Evolutionary conservation across 768 basidiomycete species (phyloP).

Genomic region (Mycena galericulata): DNA sequence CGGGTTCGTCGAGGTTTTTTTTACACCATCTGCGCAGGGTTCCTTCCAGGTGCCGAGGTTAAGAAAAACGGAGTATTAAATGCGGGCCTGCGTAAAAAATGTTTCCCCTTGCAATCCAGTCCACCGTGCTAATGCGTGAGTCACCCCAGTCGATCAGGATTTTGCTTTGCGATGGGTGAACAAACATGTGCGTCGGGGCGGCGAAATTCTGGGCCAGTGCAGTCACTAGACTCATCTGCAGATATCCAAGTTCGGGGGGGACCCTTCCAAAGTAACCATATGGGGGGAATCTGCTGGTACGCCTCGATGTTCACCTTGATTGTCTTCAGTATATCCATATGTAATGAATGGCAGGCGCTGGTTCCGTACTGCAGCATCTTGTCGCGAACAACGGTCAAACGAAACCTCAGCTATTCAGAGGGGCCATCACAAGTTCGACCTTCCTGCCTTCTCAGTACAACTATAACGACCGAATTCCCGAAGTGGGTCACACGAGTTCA

Average conservation of each 20-base stretch:
- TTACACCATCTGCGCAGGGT: slow-evolving; percentile 33
- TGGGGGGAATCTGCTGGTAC: slow-evolving; percentile 44
- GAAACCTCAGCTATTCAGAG: slow-evolving; percentile 23
- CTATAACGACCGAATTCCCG: slow-evolving; percentile 45
- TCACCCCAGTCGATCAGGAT: slow-evolving; percentile 45
- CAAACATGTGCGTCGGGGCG: slow-evolving; percentile 34
- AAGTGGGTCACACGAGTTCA: slow-evolving; percentile 10
- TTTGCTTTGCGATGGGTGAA: slow-evolving; percentile 49
- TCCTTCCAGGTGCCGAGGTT: slow-evolving; percentile 42
- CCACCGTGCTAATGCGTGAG: too few species aligned
- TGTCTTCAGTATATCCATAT: background rate
- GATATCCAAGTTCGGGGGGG: slow-evolving; percentile 36
- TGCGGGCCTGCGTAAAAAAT: slow-evolving; percentile 39
- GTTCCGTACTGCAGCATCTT: slow-evolving; percentile 9
- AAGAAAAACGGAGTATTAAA: slow-evolving; percentile 43
- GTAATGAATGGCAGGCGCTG: background rate
- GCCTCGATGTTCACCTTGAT: background rate
- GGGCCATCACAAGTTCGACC: slow-evolving; percentile 48
- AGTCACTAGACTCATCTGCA: background rate
- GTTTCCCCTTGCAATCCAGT: slow-evolving; percentile 29
- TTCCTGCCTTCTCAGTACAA: slow-evolving; percentile 47
- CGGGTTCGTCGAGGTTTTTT: background rate
- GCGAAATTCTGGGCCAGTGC: too few species aligned
- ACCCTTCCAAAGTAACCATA: slow-evolving; percentile 40
- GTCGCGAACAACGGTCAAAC: slow-evolving; percentile 8